Evolutionary conservation across 1,284 basidiomycete species (phyloP), one percentile per base, ranked within the genome.

Genomic region (Ustilago shanxiensis): DNA sequence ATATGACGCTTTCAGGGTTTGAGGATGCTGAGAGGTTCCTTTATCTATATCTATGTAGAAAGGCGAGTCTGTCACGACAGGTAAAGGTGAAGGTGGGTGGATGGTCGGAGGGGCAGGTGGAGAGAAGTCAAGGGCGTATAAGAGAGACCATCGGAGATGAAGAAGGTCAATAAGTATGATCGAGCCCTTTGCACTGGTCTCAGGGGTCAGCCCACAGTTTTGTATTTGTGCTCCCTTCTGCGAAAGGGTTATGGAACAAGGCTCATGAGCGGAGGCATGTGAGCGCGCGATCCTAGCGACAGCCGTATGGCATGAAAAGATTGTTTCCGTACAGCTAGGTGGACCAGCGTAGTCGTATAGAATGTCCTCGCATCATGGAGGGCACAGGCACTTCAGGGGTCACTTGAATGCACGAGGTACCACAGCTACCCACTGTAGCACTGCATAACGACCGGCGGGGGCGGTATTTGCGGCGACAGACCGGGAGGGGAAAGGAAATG

Each of bases 131-230:
- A 9, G 14, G 14, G 47, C 5, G 28, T 18, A 39, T 16, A 16
- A 53, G 33, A 28, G 24, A 29, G 16, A 55, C 33, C 13, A 37
- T 53, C 14, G 28, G 63, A 54, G 55, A 53, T 29, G 60, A 13
- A 51, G 64, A 55, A 31, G 31, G 52, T 47, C 49, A 44, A 55
- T 45, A 59, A 49, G 33, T 26, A n/a, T 56, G 35, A 18, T 55
- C 22, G 35, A 28, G n/a, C 35, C n/a, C 29, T 58, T 28, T 49
- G 39, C 41, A 22, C 28, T 20, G 9, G 18, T 28, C 29, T 49
- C 41, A 58, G 56, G 56, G 52, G 56, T 39, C 26, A 13, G 16
- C 18, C 51, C 8, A 35, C n/a, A 33, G 8, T 13, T 33, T 33
- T 29, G 24, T 50, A 26, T 18, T 13, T n/a, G n/a, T n/a, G n/a